These are phyloP conservation scores for Priceomyces castillae DNA, from an alignment of 805 yeast genomes.

Conservation along the genomic window DNA sequence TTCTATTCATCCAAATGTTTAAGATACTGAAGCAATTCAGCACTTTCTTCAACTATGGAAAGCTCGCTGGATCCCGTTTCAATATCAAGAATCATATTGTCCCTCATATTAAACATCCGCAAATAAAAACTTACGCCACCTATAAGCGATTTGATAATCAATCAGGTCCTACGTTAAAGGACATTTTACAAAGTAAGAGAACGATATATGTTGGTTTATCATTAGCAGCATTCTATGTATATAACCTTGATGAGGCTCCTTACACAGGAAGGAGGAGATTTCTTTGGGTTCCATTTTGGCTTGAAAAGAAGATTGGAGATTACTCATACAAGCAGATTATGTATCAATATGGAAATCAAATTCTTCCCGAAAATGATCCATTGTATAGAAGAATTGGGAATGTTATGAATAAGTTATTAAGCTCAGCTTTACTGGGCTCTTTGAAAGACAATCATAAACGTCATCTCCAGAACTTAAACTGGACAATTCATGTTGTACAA, in stretches of 20 bases:
- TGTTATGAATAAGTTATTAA: constrained; percentile 64
- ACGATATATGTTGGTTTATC: constrained; percentile 34
- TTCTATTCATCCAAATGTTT: no score
- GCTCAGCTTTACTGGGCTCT: constrained; percentile 47
- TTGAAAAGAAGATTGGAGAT: constrained; percentile 64
- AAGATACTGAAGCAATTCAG: no score
- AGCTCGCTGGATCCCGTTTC: not conserved
- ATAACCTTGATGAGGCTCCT: constrained; percentile 73
- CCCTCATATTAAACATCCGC: not conserved
- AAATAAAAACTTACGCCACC: constrained; percentile 28
- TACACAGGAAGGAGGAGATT: constrained; percentile 70
- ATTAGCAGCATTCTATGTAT: constrained; percentile 22
- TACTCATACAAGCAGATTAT: constrained; percentile 61
- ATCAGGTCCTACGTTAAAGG: constrained; percentile 7
- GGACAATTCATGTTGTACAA: constrained; percentile 72
- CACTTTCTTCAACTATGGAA: no score
- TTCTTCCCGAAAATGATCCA: constrained; percentile 68
- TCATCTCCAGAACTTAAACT: constrained; percentile 45
- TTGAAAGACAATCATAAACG: constrained; percentile 31
- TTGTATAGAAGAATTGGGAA: constrained; percentile 50
- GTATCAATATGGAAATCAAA: constrained; percentile 45
- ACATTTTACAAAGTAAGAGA: constrained; percentile 22
- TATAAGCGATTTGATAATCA: constrained; percentile 35
- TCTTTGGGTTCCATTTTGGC: constrained; percentile 64
- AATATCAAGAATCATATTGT: not conserved